Percentiles rank a stretch among this genome's conserved stretches.
phyloP scores from a whole-genome alignment of 169 alveolate genomes.

The Babesia bigemina region DNA sequence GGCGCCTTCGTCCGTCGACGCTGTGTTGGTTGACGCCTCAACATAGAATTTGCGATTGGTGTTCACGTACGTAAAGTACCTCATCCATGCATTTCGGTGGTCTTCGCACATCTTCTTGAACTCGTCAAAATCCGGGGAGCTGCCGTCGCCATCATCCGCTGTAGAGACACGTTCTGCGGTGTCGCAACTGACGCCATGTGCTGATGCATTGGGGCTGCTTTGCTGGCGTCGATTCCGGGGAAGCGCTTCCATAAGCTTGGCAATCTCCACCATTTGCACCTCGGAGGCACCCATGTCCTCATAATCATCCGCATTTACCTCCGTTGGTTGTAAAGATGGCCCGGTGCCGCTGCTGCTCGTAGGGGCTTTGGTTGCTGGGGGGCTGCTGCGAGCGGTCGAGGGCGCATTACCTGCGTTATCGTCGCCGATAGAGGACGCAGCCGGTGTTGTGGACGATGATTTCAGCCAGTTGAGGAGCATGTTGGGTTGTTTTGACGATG shows the following conservation, averaged over 20 bases:
- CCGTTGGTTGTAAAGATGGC: not conserved
- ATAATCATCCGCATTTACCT: slow-evolving; percentile 3
- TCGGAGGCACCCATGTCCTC: slow-evolving; percentile 40
- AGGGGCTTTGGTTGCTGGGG: not conserved
- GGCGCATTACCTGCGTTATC: not conserved
- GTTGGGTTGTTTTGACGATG: slow-evolving; percentile 9
- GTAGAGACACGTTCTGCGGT: not conserved
- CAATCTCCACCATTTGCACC: slow-evolving; percentile 7
- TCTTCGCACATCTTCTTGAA: slow-evolving; percentile 28
- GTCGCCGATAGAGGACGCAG: not conserved
- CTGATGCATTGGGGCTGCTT: not conserved
- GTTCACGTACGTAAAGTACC: slow-evolving; percentile 46
- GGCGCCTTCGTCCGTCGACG: not conserved
- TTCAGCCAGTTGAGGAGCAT: slow-evolving; percentile 64
- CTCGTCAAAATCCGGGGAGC: slow-evolving; percentile 4
- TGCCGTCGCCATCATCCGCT: not conserved
- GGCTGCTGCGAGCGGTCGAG: not conserved
- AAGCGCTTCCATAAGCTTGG: not conserved
- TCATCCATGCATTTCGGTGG: slow-evolving; percentile 63
- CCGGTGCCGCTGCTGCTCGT: not conserved
- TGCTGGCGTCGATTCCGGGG: not conserved
- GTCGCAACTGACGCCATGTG: not conserved
- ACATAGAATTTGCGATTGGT: slow-evolving; percentile 55
- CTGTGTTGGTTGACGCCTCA: slow-evolving; percentile 25
- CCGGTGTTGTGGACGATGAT: not conserved